A percentile compares a stretch with the other conserved stretches of the same genome.
Conservation (phyloP, 768 basidiomycete species). For the Suillus bovinus region DNA sequence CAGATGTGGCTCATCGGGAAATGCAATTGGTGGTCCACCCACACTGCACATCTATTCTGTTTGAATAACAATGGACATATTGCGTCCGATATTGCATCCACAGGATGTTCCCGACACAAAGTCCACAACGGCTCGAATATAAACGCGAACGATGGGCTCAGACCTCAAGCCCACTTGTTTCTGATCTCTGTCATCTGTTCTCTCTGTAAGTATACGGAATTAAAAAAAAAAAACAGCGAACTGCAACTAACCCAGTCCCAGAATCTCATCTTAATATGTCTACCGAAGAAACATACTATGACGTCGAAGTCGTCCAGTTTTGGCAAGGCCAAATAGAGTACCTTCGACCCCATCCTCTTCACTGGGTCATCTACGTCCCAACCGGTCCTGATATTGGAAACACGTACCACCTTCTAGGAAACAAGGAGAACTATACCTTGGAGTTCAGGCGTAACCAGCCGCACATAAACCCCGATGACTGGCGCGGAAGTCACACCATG, state of each 20-base stretch:
- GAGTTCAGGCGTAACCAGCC: conserved; percentile 12
- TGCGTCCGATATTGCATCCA: background rate
- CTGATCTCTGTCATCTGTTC: background rate
- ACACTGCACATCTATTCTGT: background rate
- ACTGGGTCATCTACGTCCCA: conserved; percentile 35
- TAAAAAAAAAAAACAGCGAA: background rate
- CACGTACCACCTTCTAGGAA: conserved; percentile 28
- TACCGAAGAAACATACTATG: conserved; percentile 21
- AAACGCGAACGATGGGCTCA: background rate
- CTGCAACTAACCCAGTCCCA: background rate
- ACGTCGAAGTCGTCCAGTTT: conserved; percentile 32
- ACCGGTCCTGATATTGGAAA: conserved; percentile 20
- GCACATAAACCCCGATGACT: conserved; percentile 16
- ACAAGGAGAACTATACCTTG: conserved; percentile 24
- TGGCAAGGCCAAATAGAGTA: conserved; percentile 25
- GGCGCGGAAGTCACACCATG: conserved; percentile 25
- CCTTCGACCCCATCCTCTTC: conserved; percentile 18
- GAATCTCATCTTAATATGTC: conserved; percentile 4
- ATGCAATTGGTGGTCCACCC: background rate
- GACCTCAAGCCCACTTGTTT: background rate
- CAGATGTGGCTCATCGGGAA: background rate
- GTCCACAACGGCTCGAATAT: background rate
- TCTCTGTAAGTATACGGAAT: background rate
- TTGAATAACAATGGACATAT: background rate
- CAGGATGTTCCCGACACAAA: background rate